Percentiles rank a stretch among this genome's conserved stretches.
phyloP scores from a whole-genome alignment of 768 basidiomycete species.

The Pisolithus marmoratus region DNA sequence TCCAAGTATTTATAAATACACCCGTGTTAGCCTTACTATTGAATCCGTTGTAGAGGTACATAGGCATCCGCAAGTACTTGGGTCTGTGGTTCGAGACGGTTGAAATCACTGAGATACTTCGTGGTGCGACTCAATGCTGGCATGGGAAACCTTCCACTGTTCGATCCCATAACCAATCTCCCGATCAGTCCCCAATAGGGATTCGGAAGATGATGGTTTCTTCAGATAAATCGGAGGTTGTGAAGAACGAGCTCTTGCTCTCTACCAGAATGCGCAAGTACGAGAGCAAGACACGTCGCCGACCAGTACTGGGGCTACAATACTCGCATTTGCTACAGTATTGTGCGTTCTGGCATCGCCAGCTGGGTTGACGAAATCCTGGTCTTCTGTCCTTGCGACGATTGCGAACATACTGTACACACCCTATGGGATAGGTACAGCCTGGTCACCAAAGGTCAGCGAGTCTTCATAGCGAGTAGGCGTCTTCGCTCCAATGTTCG shows the following conservation, averaged over 20 bases:
- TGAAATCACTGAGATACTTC: no score
- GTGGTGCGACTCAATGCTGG: no score
- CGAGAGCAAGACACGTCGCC: not conserved
- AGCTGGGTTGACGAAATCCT: not conserved
- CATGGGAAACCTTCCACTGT: conserved; percentile 9
- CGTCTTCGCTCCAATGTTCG: conserved; percentile 1
- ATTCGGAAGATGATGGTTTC: no score
- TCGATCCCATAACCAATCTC: conserved; percentile 19
- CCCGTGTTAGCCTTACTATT: not conserved
- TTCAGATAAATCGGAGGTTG: no score
- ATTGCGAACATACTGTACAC: not conserved
- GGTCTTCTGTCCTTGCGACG: not conserved
- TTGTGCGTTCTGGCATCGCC: not conserved
- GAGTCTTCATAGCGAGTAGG: conserved; percentile 67
- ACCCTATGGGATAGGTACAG: conserved; percentile 64
- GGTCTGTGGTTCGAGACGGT: not conserved
- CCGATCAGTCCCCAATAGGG: no score
- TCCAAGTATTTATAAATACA: not conserved
- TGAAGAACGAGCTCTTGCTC: no score
- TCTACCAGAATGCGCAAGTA: no score
- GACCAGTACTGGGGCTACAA: no score
- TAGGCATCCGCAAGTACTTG: not conserved
- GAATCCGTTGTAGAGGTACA: not conserved
- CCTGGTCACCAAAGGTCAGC: conserved; percentile 60
- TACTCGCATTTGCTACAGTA: not conserved